A percentile compares a stretch with the other conserved stretches of the same genome.
Conservation (phyloP, 768 basidiomycete species). For the Phanerochaete carnosa region DNA sequence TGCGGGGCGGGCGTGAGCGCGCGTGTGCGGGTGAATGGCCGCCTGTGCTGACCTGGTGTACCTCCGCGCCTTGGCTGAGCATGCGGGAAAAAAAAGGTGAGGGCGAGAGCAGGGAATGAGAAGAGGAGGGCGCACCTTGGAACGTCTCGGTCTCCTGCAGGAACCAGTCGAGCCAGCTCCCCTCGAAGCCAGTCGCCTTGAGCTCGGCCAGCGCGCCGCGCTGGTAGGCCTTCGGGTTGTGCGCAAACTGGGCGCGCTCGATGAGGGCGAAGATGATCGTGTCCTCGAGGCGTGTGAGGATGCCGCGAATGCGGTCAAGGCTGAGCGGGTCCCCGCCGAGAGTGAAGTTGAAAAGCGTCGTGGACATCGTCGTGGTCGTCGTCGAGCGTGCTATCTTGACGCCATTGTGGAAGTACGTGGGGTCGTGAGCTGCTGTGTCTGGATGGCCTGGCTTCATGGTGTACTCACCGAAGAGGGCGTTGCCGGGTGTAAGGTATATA, state of each 20-base stretch:
- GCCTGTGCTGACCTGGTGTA: constrained; percentile 67
- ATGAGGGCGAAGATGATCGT: constrained; percentile 99
- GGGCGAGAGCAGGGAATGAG: not conserved
- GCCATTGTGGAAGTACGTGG: not conserved
- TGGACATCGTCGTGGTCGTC: constrained; percentile 18
- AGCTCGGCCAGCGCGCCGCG: constrained; percentile 78
- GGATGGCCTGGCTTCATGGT: not conserved
- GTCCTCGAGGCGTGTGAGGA: constrained; percentile 89
- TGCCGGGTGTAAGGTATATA: not conserved
- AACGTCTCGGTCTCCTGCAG: constrained; percentile 92
- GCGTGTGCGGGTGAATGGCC: not conserved
- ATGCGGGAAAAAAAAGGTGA: not conserved
- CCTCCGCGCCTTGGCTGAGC: constrained; percentile 89
- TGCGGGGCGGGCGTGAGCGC: constrained; percentile 28
- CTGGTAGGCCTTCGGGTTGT: constrained; percentile 87
- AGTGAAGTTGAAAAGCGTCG: constrained; percentile 57
- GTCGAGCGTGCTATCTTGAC: not conserved
- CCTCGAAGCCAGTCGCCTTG: constrained; percentile 65
- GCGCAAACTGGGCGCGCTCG: constrained; percentile 95
- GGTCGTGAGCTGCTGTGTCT: not conserved
- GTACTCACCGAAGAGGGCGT: not conserved
- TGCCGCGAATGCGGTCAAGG: constrained; percentile 83
- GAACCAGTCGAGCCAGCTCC: constrained; percentile 98
- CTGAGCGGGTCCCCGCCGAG: constrained; percentile 73
- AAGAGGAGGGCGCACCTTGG: constrained; percentile 63